Base-by-base conservation (phyloP, 2,329 filamentous ascomycete genomes). In the Aspergillus tamarii region DNA sequence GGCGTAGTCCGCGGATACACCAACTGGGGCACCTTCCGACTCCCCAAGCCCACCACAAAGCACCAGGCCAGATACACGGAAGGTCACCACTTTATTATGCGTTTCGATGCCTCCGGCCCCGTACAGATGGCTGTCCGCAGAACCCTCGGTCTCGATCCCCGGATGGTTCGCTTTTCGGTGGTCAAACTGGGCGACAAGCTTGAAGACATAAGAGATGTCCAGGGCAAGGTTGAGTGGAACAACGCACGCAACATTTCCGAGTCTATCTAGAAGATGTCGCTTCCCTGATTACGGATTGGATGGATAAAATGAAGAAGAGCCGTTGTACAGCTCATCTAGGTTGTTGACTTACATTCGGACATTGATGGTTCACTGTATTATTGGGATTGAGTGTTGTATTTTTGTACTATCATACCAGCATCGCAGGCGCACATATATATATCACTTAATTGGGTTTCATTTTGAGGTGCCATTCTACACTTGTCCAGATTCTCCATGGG, bases 61-160 rank as follows among this genome's bases (percentile, higher is more conserved):
- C 90, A 96, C 80, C 93, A 97, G 81, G 88, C 91, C 71, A 89
- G 88, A 69, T 91, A 98, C 85, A 87, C 87, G 68, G 87, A 89
- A 70, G 95, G 95, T 61, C 94, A 98, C 83, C 96, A 99, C 85
- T 99, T 99, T 80, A 91, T 96, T 75, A 92, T 99, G 91, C 92
- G 95, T 72, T 99, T 97, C 84, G 95, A 99, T 78, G 83, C 90
- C 62, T 91, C 89, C 64, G 87, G 89, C 9, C 79, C 83, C 57
- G 89, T 91, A 9, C 94, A 98, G 80, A 83, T 91, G 69, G 84
- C 88, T 50, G 86, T 99, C 46, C 86, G 90, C 66, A 85, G 85
- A 65, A 94, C 91, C 21, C 84, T 99, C 69, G 86, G 88, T 57
- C 84, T 96, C 70, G 95, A 99, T 81, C 94, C 95, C 46, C 85